Conservation (phyloP, 345 rosid species). For the Moringa oleifera region DNA sequence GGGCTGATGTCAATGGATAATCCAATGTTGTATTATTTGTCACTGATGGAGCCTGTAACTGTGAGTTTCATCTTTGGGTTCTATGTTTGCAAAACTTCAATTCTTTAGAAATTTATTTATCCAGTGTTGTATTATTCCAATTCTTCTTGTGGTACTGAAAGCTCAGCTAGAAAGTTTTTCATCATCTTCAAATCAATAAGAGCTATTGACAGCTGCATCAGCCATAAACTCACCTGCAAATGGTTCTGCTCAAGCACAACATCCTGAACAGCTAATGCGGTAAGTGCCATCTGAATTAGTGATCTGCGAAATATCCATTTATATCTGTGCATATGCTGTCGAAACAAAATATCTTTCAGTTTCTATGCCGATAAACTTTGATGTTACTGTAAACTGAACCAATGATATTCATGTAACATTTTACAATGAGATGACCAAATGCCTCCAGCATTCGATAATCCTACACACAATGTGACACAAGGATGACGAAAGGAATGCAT, state of each 20-base stretch:
- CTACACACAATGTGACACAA: constrained; percentile 3
- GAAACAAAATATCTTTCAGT: neutral
- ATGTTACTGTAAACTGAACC: neutral
- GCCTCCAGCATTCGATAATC: neutral
- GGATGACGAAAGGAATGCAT: neutral
- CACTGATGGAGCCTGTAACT: constrained; percentile 4
- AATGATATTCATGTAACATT: constrained; percentile 6
- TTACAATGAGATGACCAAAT: neutral
- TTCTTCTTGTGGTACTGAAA: constrained; percentile 2
- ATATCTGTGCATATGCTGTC: too few species aligned
- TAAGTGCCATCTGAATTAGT: neutral
- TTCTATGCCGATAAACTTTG: neutral
- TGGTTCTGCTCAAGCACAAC: constrained; percentile 4
- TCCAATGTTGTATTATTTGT: constrained; percentile 2
- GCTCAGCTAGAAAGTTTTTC: constrained; percentile 2
- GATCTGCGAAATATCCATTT: neutral
- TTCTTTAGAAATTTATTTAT: neutral
- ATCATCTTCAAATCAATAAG: neutral
- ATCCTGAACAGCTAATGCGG: neutral
- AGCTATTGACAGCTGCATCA: neutral
- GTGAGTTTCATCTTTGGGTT: constrained; percentile 5
- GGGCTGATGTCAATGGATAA: neutral
- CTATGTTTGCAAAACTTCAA: neutral
- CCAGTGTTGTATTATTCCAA: too few species aligned
- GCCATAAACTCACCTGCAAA: too few species aligned